Evolutionary conservation across 306 rosid species (phyloP).

Genomic region (Quercus gilva): DNA sequence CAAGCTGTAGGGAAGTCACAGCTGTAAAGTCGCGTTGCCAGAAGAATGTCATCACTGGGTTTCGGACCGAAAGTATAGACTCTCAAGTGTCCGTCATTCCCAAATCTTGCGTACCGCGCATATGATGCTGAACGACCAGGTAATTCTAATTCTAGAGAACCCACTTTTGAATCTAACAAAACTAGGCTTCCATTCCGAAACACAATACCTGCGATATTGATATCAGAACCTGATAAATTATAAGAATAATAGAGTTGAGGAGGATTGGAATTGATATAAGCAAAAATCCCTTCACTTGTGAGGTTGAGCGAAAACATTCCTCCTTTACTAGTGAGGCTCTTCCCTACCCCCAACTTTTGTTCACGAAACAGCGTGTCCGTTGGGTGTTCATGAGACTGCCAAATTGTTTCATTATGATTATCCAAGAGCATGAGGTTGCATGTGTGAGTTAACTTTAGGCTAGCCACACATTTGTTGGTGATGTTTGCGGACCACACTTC

Average conservation of each 20-base stretch:
- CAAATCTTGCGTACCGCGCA: not conserved
- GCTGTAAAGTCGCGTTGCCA: no score
- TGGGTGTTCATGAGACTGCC: slow-evolving; percentile 7
- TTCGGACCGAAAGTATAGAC: accelerated
- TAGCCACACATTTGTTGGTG: not conserved
- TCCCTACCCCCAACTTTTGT: not conserved
- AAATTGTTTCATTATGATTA: not conserved
- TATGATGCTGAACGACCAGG: no score
- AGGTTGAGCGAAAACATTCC: not conserved
- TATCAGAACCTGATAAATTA: no score
- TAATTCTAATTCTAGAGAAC: accelerated
- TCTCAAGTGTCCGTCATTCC: not conserved
- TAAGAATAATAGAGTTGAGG: not conserved
- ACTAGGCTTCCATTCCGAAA: no score
- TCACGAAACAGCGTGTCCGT: not conserved
- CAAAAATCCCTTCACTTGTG: not conserved
- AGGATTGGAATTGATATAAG: not conserved
- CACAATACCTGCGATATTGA: no score
- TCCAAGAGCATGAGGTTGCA: not conserved
- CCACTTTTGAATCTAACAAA: accelerated
- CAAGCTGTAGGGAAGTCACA: no score
- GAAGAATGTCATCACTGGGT: no score
- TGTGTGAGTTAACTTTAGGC: not conserved
- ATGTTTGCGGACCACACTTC: not conserved
- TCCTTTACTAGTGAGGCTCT: not conserved